Percentiles rank a stretch among this genome's conserved stretches.
Evolutionary conservation across 2,329 filamentous ascomycete species (phyloP).

Genomic region (Fusarium tupiense): DNA sequence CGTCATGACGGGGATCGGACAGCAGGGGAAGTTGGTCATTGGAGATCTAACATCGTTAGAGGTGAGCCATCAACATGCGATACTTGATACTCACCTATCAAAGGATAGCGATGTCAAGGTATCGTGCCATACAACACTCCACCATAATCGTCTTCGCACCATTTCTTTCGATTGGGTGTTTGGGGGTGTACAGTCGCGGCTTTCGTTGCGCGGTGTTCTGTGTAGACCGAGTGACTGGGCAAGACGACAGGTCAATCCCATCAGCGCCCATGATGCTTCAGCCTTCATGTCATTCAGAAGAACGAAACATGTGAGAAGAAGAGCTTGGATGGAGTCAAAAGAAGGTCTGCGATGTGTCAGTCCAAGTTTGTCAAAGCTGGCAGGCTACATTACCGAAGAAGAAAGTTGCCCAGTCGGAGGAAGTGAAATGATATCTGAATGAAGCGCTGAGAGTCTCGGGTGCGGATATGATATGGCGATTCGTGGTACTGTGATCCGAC

Average conservation of each 20-base stretch:
- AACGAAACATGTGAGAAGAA: slow-evolving; percentile 70
- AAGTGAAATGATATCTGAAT: slow-evolving; percentile 74
- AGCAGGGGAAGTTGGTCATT: slow-evolving; percentile 69
- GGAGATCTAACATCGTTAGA: slow-evolving; percentile 57
- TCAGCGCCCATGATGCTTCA: slow-evolving; percentile 72
- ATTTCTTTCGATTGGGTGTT: slow-evolving; percentile 63
- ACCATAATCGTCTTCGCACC: slow-evolving; percentile 67
- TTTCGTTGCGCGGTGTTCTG: slow-evolving; percentile 57
- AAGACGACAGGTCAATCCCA: slow-evolving; percentile 71
- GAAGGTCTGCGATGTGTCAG: slow-evolving; percentile 59
- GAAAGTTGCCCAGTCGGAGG: slow-evolving; percentile 69
- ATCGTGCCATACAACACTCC: slow-evolving; percentile 75
- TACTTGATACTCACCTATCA: slow-evolving; percentile 58
- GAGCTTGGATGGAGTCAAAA: slow-evolving; percentile 71
- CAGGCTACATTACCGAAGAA: slow-evolving; percentile 58
- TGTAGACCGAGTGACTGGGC: slow-evolving; percentile 73
- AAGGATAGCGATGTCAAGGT: slow-evolving; percentile 73
- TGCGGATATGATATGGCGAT: slow-evolving; percentile 69
- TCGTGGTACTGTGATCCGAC: slow-evolving; percentile 75
- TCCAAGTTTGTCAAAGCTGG: not conserved
- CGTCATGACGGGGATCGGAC: slow-evolving; percentile 60
- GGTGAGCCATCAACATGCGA: not conserved
- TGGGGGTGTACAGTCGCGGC: slow-evolving; percentile 53
- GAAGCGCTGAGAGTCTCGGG: slow-evolving; percentile 67
- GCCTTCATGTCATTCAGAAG: slow-evolving; percentile 76